Evolutionary conservation across 2,329 filamentous ascomycete genomes (phyloP), one percentile per base, ranked within the genome.

Genomic region (Botryotinia calthae): DNA sequence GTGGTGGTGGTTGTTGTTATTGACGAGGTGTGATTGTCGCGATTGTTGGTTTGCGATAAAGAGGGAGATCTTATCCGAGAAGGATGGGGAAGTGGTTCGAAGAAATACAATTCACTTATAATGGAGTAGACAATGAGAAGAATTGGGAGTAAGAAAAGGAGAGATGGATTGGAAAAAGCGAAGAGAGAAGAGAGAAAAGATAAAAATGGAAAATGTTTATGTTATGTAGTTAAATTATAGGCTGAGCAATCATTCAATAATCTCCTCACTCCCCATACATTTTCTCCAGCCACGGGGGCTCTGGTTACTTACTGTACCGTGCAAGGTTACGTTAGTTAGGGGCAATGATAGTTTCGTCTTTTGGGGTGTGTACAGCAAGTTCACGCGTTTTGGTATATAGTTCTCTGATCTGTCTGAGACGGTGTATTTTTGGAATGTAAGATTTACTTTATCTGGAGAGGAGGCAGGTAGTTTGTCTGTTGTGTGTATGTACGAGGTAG

Each of bases 201-300:
- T 28, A 46, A 68, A 20, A 62, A 58, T 48, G 42, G 40, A 14
- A 66, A 70, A 72, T 31, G 14, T 20, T 22, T 72, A 76, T 34
- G 74, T 76, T 76, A 69, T 63, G 14, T 28, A 63, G 25, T 78
- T 77, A 73, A 74, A 78, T 76, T 78, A 78, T 76, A 77, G 76
- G 71, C 70, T 72, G 70, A 72, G 70, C 56, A 67, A 58, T 51
- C 25, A 69, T 34, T 28, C 48, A 44, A 62, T 75, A 73, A 74
- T 77, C 76, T 77, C 74, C 75, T 77, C 74, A 75, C 73, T 72
- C 73, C 51, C n/a, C 51, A 56, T 56, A 12, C 51, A 56, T 56
- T 56, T 46, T 70, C 72, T 54, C 54, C 65, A 70, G 71, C 71
- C 64, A 69, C 74, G 75, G 69, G 58, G 74, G 73, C 74, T 74